Percentiles rank a stretch among this genome's conserved stretches.
Conservation (phyloP, 108 stramenopile species). For the Pelagomonas calceolata region DNA sequence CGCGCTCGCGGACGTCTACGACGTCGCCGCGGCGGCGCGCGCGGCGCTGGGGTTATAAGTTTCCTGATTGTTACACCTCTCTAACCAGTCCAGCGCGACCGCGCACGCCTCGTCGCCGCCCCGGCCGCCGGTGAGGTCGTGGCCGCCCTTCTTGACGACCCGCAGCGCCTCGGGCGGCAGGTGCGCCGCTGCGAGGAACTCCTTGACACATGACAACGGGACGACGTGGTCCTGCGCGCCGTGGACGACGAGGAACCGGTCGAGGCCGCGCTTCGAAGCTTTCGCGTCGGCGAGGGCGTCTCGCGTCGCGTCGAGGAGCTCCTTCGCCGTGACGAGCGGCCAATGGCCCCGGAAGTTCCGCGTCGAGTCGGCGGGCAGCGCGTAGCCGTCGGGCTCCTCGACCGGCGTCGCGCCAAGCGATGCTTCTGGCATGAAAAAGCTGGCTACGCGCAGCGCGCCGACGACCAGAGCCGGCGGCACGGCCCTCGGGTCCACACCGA, state of each 20-base stretch:
- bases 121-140: no score
- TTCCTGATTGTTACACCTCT: no score
- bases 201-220: conserved; percentile 3
- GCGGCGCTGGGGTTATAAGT: neutral
- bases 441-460: conserved; percentile 15
- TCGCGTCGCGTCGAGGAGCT: conserved; percentile 42
- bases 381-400: conserved; percentile 42
- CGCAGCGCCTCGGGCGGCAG: no score
- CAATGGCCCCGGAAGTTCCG: conserved; percentile 45
- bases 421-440: conserved; percentile 18
- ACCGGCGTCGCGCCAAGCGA: conserved; percentile 31
- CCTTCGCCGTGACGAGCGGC: conserved; percentile 44
- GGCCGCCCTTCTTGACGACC: no score
- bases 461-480: conserved; percentile 34
- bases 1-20: conserved; percentile 59
- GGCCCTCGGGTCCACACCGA: conserved; percentile 36
- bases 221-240: conserved; percentile 29
- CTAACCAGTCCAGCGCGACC: no score
- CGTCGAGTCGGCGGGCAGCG: conserved; percentile 29
- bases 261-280: no score
- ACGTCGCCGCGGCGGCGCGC: conserved; percentile 37
- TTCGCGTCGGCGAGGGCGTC: conserved; percentile 7
- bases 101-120: no score
- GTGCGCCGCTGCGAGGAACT: conserved; percentile 20
- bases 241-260: conserved; percentile 21